Evolutionary conservation across 495 filamentous ascomycete species (phyloP).

Genomic region (Aspergillus hancockii): DNA sequence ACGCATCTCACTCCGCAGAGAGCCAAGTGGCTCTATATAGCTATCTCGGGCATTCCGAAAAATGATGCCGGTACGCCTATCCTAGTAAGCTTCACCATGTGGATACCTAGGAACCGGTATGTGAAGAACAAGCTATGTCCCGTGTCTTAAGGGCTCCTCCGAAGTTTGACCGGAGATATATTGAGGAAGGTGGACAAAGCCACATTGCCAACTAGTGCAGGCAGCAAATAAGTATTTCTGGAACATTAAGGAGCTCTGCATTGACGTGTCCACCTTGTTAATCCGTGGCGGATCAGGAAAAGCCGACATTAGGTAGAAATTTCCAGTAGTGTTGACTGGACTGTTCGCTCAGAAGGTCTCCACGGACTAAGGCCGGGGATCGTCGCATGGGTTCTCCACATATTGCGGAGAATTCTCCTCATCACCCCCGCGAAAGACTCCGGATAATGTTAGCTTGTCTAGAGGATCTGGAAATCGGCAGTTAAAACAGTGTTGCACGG

Average conservation of each 20-base stretch:
- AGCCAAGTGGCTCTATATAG: neutral
- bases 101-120: neutral
- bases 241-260: no score
- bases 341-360: neutral
- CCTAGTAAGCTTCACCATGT: no score
- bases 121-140: neutral
- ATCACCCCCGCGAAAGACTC: neutral
- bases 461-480: conserved; percentile 5
- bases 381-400: conserved; percentile 15
- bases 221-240: neutral
- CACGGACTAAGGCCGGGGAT: conserved; percentile 8
- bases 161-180: conserved; percentile 11
- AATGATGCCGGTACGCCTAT: neutral
- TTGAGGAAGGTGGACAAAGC: neutral
- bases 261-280: neutral
- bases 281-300: neutral
- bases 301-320: conserved; percentile 2
- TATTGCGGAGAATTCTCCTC: conserved; percentile 10
- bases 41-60: neutral
- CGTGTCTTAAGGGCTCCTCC: neutral
- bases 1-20: neutral
- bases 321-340: neutral
- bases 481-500: neutral
- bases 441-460: neutral
- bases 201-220: neutral